A percentile compares a stretch with the other conserved stretches of the same genome.
phyloP scores from a whole-genome alignment of 2,329 filamentous ascomycete genomes.

The Exophiala calicioides region DNA sequence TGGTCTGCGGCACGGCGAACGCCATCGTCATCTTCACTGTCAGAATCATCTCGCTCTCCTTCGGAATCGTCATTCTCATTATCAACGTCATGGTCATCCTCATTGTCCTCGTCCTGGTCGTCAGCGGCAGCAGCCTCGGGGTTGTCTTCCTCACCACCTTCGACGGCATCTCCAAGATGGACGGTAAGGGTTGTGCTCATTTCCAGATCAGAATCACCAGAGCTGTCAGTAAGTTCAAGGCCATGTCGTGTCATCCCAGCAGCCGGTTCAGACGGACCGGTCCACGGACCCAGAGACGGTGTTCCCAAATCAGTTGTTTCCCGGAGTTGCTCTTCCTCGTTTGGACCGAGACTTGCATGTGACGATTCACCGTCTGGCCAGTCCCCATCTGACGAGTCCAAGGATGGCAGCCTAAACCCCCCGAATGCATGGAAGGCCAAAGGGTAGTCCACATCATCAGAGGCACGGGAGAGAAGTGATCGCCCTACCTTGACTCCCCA shows the following conservation, averaged over 20 bases:
- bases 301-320: constrained; percentile 37
- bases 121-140: constrained; percentile 15
- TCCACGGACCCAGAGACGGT: neutral
- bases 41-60: constrained; percentile 7
- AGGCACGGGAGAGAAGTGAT: constrained; percentile 60
- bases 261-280: constrained; percentile 3
- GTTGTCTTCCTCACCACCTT: constrained; percentile 30
- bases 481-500: constrained; percentile 64
- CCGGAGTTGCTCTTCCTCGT: constrained; percentile 48
- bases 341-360: constrained; percentile 52
- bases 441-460: constrained; percentile 56
- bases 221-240: constrained; percentile 6
- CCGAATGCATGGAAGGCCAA: constrained; percentile 64
- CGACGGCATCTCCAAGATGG: constrained; percentile 30
- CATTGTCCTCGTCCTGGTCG: constrained; percentile 30
- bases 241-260: constrained; percentile 4
- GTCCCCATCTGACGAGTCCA: constrained; percentile 36
- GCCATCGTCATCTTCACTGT: constrained; percentile 33
- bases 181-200: constrained; percentile 14
- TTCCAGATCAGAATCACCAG: constrained; percentile 13
- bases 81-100: constrained; percentile 16
- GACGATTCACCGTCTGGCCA: constrained; percentile 47
- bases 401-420: constrained; percentile 50
- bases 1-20: constrained; percentile 33
- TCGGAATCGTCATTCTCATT: constrained; percentile 26